Evolutionary conservation across 305 asterid genomes (phyloP).

Genomic region (Rubia tinctorum): DNA sequence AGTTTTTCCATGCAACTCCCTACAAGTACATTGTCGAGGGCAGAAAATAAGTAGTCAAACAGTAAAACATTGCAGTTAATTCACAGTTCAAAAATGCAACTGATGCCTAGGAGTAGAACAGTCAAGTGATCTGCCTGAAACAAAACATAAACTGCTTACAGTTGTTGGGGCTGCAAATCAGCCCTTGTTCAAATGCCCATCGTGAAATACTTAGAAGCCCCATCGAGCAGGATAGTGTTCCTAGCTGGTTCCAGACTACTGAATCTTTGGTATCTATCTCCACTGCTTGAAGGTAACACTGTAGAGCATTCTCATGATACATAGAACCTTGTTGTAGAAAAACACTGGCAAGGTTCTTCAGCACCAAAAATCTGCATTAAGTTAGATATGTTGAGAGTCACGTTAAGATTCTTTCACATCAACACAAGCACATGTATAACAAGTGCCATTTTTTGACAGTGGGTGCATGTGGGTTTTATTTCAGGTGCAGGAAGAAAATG

Average conservation of each 20-base stretch:
- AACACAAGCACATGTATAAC: neutral
- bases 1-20: constrained; percentile 99
- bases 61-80: neutral
- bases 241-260: constrained; percentile 97
- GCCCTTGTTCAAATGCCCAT: constrained; percentile 99
- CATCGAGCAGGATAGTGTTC: constrained; percentile 96
- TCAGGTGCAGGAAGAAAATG: neutral
- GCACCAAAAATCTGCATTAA: constrained; percentile 84
- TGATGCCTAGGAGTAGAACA: neutral
- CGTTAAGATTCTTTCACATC: neutral
- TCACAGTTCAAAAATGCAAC: neutral
- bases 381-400: constrained; percentile 7
- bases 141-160: constrained; percentile 53
- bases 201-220: constrained; percentile 93
- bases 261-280: constrained; percentile 93
- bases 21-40: constrained; percentile 31
- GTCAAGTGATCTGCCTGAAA: constrained; percentile 1
- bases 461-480: neutral
- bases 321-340: constrained; percentile 77
- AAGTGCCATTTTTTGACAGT: neutral
- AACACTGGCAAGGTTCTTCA: constrained; percentile 91
- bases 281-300: constrained; percentile 96
- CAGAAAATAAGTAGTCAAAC: constrained; percentile 1
- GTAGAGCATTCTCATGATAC: constrained; percentile 75
- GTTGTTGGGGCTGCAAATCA: constrained; percentile 92